Conservation (phyloP, 208 protist genomes). For the Acanthamoeba royreba region DNA sequence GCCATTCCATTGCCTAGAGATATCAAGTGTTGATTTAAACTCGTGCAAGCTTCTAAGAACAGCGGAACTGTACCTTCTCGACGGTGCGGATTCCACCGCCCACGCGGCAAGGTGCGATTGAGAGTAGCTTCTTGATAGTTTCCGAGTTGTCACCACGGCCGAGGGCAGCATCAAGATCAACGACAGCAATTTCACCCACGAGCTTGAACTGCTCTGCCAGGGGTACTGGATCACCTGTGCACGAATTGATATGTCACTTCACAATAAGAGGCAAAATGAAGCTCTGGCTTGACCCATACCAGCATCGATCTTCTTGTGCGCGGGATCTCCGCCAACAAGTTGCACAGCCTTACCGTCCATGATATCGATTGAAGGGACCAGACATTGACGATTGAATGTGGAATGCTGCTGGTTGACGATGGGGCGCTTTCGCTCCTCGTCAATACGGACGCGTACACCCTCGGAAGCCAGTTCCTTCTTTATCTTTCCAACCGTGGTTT, state of each 20-base stretch:
- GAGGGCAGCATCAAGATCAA: constrained; percentile 55
- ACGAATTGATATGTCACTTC: neutral
- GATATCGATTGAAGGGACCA: constrained; percentile 55
- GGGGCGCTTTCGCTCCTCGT: neutral
- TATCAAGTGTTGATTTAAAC: no score
- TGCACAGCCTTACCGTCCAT: constrained; percentile 52
- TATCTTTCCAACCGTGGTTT: constrained; percentile 48
- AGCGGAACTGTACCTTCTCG: neutral
- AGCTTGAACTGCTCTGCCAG: constrained; percentile 45
- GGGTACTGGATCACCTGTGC: constrained; percentile 50
- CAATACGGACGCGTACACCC: neutral
- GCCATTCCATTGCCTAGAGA: constrained; percentile 20
- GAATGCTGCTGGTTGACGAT: neutral
- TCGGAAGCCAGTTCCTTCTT: constrained; percentile 11
- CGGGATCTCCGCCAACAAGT: constrained; percentile 51
- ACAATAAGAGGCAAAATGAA: neutral
- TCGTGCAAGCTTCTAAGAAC: no score
- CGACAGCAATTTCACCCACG: constrained; percentile 50
- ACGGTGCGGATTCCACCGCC: constrained; percentile 54
- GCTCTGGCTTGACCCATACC: neutral
- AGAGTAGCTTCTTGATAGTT: constrained; percentile 42
- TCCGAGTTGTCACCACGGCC: constrained; percentile 30
- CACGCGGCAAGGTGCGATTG: constrained; percentile 38
- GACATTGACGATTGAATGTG: constrained; percentile 19
- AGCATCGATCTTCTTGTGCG: constrained; percentile 38